Evolutionary conservation across 306 rosid genomes (phyloP).

Genomic region (Begonia loranthoides): DNA sequence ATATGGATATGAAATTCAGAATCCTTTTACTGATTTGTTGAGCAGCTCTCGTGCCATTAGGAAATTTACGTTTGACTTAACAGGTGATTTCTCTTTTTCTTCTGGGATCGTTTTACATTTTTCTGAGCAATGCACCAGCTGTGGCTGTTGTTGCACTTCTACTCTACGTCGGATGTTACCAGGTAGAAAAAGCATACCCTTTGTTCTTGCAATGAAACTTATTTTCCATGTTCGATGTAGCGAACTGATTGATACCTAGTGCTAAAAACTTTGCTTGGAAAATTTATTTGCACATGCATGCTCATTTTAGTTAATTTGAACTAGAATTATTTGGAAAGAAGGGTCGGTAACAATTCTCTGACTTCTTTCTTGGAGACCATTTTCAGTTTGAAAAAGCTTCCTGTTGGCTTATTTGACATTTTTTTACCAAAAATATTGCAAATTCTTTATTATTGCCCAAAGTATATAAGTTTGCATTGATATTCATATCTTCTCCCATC

Average conservation of each 20-base stretch:
- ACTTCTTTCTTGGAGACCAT: too few species aligned
- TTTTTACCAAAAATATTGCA: neutral
- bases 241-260: too few species aligned
- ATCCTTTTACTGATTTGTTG: neutral
- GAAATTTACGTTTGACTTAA: constrained; percentile 5
- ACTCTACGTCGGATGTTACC: constrained; percentile 82
- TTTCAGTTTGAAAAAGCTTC: too few species aligned
- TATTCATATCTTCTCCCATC: neutral
- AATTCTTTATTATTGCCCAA: neutral
- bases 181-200: constrained; percentile 36
- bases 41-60: neutral
- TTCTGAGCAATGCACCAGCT: constrained; percentile 41
- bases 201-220: constrained; percentile 2
- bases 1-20: neutral
- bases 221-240: too few species aligned
- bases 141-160: constrained; percentile 77
- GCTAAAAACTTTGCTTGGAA: too few species aligned
- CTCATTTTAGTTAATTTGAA: too few species aligned
- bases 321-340: too few species aligned
- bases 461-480: neutral
- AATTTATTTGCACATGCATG: too few species aligned
- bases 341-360: too few species aligned
- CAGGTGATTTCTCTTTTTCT: constrained; percentile 85
- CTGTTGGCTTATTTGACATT: too few species aligned
- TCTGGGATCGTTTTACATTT: constrained; percentile 76